phyloP scores from a whole-genome alignment of 1,139 yeast genomes.

The Pneumocystis wakefieldiae region DNA sequence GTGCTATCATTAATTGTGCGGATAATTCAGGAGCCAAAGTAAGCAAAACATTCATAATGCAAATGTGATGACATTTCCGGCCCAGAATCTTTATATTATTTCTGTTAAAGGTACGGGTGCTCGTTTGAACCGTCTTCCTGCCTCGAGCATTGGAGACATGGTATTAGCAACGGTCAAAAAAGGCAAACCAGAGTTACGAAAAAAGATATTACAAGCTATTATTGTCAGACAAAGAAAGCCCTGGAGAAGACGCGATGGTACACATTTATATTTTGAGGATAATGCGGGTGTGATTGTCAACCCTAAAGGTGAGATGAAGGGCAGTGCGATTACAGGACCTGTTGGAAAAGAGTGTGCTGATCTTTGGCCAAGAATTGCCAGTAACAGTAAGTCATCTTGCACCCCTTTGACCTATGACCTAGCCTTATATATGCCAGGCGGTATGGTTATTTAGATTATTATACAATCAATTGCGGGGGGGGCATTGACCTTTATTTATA shows the following conservation, averaged over 20 bases:
- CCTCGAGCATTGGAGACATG: conserved; percentile 99
- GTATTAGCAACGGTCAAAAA: conserved; percentile 97
- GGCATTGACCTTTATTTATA: no score
- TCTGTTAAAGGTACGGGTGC: conserved; percentile 99
- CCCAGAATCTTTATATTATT: conserved; percentile 81
- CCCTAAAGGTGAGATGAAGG: conserved; percentile 99
- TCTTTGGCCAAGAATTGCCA: conserved; percentile 99
- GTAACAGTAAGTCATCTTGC: conserved; percentile 95
- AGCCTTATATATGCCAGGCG: not conserved
- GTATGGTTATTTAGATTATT: no score
- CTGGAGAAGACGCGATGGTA: conserved; percentile 99
- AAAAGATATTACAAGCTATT: conserved; percentile 99
- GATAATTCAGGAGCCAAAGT: conserved; percentile 92
- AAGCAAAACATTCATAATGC: not conserved
- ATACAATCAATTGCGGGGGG: no score
- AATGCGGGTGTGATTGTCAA: conserved; percentile 99
- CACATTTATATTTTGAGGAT: conserved; percentile 98
- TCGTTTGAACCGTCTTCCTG: conserved; percentile 99
- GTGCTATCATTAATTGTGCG: conserved; percentile 99
- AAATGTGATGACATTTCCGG: no score
- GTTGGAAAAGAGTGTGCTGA: conserved; percentile 99
- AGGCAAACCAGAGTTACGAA: conserved; percentile 99
- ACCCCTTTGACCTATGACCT: not conserved
- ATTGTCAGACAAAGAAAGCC: conserved; percentile 99
- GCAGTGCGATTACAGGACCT: conserved; percentile 99